Evolutionary conservation across 345 rosid species (phyloP).

Genomic region (Eucalyptus pauciflora): DNA sequence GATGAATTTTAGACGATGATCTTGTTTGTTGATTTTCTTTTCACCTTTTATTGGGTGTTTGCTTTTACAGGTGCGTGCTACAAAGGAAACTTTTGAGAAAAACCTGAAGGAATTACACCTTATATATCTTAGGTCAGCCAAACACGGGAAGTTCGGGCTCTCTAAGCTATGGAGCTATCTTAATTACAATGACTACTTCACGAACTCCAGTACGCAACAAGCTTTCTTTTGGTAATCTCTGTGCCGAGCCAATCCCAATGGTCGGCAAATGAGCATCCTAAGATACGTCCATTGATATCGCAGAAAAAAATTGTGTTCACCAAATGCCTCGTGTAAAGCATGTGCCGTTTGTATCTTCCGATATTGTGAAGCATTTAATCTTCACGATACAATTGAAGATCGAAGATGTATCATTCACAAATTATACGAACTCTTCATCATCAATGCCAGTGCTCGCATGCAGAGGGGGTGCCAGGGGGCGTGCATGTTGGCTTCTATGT

Average conservation of each 20-base stretch:
- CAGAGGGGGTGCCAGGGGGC: not conserved
- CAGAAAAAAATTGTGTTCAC: not conserved
- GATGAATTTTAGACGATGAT: not conserved
- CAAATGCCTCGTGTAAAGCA: not conserved
- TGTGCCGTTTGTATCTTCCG: not conserved
- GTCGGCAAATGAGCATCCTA: not conserved
- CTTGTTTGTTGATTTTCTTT: not conserved
- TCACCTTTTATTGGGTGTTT: not conserved
- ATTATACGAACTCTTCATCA: not conserved
- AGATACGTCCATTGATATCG: not conserved
- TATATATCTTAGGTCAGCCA: conserved; percentile 58
- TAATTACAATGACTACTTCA: conserved; percentile 62
- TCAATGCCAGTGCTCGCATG: not conserved
- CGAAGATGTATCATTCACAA: not conserved
- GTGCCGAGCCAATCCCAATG: not conserved
- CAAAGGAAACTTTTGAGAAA: conserved; percentile 53
- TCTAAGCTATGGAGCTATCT: conserved; percentile 69
- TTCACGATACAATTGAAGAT: not conserved
- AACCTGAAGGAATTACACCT: conserved; percentile 62
- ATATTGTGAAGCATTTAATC: not conserved
- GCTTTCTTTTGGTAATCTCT: not conserved
- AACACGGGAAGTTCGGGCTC: conserved; percentile 64
- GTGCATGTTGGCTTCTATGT: not conserved
- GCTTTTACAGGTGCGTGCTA: conserved; percentile 38
- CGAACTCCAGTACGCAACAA: conserved; percentile 15